A percentile compares a stretch with the other conserved stretches of the same genome.
These are phyloP conservation scores for Luvunga scandens DNA, from an alignment of 345 rosid species.

Conservation along the genomic window DNA sequence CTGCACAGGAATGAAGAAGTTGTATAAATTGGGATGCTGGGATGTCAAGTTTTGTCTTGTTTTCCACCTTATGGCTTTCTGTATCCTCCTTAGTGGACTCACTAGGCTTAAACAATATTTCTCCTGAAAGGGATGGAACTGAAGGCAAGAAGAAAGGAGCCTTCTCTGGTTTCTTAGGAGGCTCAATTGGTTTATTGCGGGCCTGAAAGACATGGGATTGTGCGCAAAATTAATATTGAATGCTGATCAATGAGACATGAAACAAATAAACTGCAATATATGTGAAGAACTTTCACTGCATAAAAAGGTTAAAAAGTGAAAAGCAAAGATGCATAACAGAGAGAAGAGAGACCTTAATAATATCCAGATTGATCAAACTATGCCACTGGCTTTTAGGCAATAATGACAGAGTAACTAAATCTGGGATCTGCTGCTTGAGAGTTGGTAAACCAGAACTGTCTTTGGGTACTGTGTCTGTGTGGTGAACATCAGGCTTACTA, in stretches of 20 bases:
- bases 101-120: conserved; percentile 65
- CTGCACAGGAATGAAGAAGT: conserved; percentile 56
- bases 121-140: conserved; percentile 82
- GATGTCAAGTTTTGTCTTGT: conserved; percentile 31
- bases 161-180: conserved; percentile 85
- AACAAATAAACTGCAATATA: not conserved
- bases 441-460: conserved; percentile 31
- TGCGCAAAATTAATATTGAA: not conserved
- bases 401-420: conserved; percentile 83
- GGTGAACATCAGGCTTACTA: conserved; percentile 33
- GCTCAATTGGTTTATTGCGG: conserved; percentile 90
- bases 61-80: conserved; percentile 30
- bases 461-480: conserved; percentile 20
- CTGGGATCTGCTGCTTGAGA: conserved; percentile 66
- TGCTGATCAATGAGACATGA: not conserved
- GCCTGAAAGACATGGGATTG: conserved; percentile 33
- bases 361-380: conserved; percentile 87
- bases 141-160: conserved; percentile 95
- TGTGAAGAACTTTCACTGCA: not conserved
- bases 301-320: not conserved
- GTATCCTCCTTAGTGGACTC: conserved; percentile 38
- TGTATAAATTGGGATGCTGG: conserved; percentile 48
- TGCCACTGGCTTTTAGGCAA: conserved; percentile 99
- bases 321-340: not conserved
- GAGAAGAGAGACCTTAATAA: conserved; percentile 64